Conservation (phyloP, 2,329 filamentous ascomycete genomes). For the Pyrenophora graminea region DNA sequence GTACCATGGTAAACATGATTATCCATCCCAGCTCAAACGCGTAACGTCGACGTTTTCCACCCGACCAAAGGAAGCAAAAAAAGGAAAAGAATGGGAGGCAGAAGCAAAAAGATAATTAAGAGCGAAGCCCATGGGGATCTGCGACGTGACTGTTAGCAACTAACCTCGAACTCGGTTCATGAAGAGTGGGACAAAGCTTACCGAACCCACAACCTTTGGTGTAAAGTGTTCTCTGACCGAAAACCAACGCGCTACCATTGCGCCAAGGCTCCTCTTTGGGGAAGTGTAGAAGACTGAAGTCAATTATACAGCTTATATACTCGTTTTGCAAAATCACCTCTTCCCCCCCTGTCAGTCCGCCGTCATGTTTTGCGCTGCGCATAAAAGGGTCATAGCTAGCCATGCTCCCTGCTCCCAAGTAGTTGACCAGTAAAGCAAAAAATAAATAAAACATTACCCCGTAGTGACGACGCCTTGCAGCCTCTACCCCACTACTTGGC, state of each 20-base stretch:
- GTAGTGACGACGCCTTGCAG: constrained; percentile 1
- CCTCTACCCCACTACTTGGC: not conserved
- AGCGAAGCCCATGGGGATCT: constrained; percentile 16
- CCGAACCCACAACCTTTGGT: constrained; percentile 33
- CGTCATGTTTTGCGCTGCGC: not conserved
- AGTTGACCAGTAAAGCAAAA: not conserved
- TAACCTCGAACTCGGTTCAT: constrained; percentile 8
- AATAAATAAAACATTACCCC: not conserved
- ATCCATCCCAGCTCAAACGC: not conserved
- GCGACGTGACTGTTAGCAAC: not conserved
- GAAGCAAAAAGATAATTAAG: constrained; percentile 12
- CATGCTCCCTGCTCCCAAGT: no score
- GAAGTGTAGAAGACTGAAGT: constrained; percentile 10
- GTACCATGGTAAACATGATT: not conserved
- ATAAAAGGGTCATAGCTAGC: no score
- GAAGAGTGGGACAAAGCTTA: constrained; percentile 3
- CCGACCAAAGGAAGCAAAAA: not conserved
- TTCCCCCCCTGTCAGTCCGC: no score
- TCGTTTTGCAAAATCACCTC: not conserved
- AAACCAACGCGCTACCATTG: constrained; percentile 36
- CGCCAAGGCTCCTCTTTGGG: constrained; percentile 27
- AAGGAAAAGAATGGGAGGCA: no score
- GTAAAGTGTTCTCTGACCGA: constrained; percentile 21
- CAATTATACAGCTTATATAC: not conserved
- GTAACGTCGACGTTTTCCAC: not conserved